phyloP scores from a whole-genome alignment of 2,329 filamentous ascomycete species.

The Thielaviopsis euricoi region DNA sequence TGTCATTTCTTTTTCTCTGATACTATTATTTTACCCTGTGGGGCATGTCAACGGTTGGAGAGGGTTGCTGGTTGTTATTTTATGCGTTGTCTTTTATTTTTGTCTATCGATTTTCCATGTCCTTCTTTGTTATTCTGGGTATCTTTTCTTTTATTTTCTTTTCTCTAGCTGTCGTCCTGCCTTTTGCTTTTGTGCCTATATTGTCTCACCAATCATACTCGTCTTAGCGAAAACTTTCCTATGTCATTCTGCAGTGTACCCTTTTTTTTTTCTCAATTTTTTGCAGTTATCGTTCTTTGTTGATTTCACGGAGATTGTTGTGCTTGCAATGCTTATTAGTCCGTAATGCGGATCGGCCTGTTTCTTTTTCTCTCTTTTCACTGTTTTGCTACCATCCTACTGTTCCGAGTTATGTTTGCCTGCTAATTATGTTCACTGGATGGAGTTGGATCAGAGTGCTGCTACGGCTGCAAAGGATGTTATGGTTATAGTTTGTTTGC shows the following conservation, averaged over 20 bases:
- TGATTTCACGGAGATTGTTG: background rate
- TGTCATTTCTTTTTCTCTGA: background rate
- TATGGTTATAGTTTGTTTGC: background rate
- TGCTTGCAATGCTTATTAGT: background rate
- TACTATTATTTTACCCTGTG: background rate
- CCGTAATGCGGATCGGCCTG: background rate
- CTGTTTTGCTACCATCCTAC: background rate
- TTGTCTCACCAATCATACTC: too few relatives aligned
- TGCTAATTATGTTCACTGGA: background rate
- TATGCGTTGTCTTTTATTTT: background rate
- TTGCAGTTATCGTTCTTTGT: background rate
- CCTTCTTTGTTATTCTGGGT: constrained; percentile 3
- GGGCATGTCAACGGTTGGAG: background rate
- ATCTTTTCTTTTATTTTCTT: constrained; percentile 3
- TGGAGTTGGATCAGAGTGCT: background rate
- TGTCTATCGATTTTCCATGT: constrained; percentile 5
- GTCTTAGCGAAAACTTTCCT: too few relatives aligned
- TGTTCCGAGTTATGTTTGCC: background rate
- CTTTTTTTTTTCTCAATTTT: constrained; percentile 4
- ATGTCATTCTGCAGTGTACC: background rate
- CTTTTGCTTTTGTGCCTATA: background rate
- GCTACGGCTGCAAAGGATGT: background rate
- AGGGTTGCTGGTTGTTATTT: constrained; percentile 3
- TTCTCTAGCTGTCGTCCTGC: background rate
- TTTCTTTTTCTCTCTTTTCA: background rate